Evolutionary conservation across 495 filamentous ascomycete genomes (phyloP).

Genomic region (Cercophora newfieldiana): DNA sequence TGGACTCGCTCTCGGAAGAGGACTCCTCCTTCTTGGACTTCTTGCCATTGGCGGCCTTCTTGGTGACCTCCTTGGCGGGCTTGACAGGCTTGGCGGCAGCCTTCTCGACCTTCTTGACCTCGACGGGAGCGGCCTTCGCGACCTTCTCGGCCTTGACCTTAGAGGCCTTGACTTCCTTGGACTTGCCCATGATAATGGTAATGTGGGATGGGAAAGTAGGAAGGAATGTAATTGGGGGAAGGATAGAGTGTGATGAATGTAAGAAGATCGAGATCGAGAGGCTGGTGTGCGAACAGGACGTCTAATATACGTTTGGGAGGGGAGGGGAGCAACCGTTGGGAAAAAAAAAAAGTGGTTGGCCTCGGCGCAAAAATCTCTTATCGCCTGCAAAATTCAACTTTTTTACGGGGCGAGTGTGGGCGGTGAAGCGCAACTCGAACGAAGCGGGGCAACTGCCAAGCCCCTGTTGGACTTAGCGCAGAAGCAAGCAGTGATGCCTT

Average conservation of each 20-base stretch:
- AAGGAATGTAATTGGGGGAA: neutral
- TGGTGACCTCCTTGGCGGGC: constrained; percentile 46
- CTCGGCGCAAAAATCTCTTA: constrained; percentile 21
- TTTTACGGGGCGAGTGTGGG: constrained; percentile 18
- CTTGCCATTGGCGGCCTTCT: constrained; percentile 29
- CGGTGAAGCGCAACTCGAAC: constrained; percentile 10
- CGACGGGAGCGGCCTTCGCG: constrained; percentile 48
- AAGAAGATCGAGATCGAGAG: constrained; percentile 21
- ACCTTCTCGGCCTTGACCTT: constrained; percentile 46
- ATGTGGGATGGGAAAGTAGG: constrained; percentile 10
- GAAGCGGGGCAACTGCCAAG: neutral
- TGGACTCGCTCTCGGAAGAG: constrained; percentile 17
- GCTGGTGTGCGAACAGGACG: neutral
- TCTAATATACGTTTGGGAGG: constrained; percentile 19
- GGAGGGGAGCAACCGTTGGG: constrained; percentile 26
- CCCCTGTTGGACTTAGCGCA: neutral
- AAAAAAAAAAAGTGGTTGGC: constrained; percentile 29
- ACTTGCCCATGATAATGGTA: constrained; percentile 54
- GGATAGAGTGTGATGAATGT: constrained; percentile 10
- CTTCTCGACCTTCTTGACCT: constrained; percentile 53
- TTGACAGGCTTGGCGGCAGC: constrained; percentile 47
- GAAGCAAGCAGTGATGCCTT: neutral
- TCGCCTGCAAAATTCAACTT: constrained; percentile 19
- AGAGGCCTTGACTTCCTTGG: constrained; percentile 50
- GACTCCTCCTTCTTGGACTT: constrained; percentile 31